Conservation (phyloP, 352 stramenopile genomes). For the Thalassiosira ordinaria region DNA sequence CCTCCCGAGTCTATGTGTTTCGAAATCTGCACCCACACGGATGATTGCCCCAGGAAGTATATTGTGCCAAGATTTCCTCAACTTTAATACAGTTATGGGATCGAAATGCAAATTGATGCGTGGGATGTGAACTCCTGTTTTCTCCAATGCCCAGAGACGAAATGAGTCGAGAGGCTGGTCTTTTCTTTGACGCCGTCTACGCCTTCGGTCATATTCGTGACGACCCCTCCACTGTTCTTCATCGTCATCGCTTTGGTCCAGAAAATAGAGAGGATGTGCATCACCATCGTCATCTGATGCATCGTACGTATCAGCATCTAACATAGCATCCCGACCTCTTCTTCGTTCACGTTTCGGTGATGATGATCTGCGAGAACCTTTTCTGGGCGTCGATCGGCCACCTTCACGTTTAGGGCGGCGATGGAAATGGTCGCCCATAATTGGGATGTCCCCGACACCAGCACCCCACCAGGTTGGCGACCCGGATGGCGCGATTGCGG, state of each 20-base stretch:
- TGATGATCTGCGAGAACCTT: conserved; percentile 8
- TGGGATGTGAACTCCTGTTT: conserved; percentile 52
- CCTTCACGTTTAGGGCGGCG: not conserved
- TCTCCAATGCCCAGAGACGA: conserved; percentile 45
- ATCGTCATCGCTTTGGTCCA: conserved; percentile 29
- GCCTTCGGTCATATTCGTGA: conserved; percentile 16
- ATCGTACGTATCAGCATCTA: conserved; percentile 5
- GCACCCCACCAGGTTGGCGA: not conserved
- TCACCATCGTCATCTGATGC: conserved; percentile 20
- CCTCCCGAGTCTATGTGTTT: conserved; percentile 42
- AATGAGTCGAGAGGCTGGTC: conserved; percentile 27
- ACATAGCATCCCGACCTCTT: conserved; percentile 1
- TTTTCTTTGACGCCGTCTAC: conserved; percentile 23
- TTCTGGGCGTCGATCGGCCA: not conserved
- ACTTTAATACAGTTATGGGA: conserved; percentile 50
- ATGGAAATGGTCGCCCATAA: conserved; percentile 31
- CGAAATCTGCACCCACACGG: conserved; percentile 51
- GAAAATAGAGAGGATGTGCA: conserved; percentile 28
- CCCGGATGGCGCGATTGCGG: conserved; percentile 4
- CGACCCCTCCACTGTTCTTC: conserved; percentile 31
- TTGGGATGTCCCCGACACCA: conserved; percentile 39
- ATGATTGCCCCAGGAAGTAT: conserved; percentile 48
- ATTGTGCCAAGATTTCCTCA: conserved; percentile 55
- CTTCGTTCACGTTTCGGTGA: not conserved
- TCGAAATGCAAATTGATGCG: conserved; percentile 52